Percentiles rank a stretch among this genome's conserved stretches.
Conservation (phyloP, 371 early-diverging fungal species). For the Lichtheimia ramosa region DNA sequence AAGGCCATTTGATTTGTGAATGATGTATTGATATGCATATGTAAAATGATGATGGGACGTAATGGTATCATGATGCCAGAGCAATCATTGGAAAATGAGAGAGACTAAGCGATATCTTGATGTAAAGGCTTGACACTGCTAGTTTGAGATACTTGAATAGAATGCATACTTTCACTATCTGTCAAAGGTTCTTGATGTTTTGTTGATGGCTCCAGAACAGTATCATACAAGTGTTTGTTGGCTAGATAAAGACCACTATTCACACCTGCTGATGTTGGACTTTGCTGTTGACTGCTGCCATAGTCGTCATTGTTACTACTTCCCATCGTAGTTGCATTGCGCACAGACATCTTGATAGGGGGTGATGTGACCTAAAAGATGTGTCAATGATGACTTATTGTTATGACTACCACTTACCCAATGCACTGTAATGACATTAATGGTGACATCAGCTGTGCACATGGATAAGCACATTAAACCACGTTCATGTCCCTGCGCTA, state of each 20-base stretch:
- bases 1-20: no score
- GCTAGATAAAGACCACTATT: neutral
- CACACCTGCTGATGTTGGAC: neutral
- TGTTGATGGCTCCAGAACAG: no score
- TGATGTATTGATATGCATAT: neutral
- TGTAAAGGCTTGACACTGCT: slow-evolving; percentile 17
- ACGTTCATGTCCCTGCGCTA: slow-evolving; percentile 46
- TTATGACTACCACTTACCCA: slow-evolving; percentile 33
- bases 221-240: neutral
- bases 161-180: slow-evolving; percentile 10
- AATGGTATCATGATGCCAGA: no score
- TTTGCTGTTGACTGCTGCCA: neutral
- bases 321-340: neutral
- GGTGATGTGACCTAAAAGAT: neutral
- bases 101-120: neutral
- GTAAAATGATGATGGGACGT: no score
- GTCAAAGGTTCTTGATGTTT: neutral
- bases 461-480: slow-evolving; percentile 54
- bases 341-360: slow-evolving; percentile 5
- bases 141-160: slow-evolving; percentile 14
- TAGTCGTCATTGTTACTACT: neutral
- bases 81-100: neutral
- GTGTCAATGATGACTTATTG: neutral
- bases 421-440: slow-evolving; percentile 55
- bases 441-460: slow-evolving; percentile 56